Evolutionary conservation across 257 asterid genomes (phyloP).

Genomic region (Solanum sitiens): DNA sequence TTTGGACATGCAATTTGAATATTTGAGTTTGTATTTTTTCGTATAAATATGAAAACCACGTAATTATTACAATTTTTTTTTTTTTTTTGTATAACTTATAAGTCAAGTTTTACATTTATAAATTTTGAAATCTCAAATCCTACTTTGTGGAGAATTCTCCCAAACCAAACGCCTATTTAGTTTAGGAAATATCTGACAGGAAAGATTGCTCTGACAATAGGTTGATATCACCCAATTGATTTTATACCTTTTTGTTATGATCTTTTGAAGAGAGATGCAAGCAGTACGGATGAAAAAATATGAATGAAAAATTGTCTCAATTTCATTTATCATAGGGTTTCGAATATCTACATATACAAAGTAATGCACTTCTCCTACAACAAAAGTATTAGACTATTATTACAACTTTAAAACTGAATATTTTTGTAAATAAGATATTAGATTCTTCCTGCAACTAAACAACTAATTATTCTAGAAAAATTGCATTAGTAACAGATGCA

Average conservation of each 20-base stretch:
- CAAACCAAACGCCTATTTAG: neutral
- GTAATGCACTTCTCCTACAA: neutral
- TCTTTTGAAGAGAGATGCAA: neutral
- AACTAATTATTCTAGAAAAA: neutral
- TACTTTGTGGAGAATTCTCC: neutral
- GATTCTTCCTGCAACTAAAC: neutral
- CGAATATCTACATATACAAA: neutral
- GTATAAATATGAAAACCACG: neutral
- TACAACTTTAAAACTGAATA: neutral
- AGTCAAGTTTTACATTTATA: neutral
- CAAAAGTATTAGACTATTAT: neutral
- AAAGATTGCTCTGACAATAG: neutral
- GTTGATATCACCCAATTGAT: neutral
- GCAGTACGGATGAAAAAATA: neutral
- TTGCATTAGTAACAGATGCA: neutral
- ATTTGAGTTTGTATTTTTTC: neutral
- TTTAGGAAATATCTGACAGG: neutral
- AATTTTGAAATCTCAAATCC: neutral
- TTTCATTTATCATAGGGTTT: neutral
- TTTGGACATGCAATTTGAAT: neutral
- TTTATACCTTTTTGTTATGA: neutral
- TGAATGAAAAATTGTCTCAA: neutral
- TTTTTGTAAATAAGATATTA: neutral
- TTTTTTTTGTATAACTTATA: neutral
- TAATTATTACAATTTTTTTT: neutral